A percentile compares a stretch with the other conserved stretches of the same genome.
Evolutionary conservation across 1,139 yeast species (phyloP).

Genomic region (Trichomonascaceae sp.): DNA sequence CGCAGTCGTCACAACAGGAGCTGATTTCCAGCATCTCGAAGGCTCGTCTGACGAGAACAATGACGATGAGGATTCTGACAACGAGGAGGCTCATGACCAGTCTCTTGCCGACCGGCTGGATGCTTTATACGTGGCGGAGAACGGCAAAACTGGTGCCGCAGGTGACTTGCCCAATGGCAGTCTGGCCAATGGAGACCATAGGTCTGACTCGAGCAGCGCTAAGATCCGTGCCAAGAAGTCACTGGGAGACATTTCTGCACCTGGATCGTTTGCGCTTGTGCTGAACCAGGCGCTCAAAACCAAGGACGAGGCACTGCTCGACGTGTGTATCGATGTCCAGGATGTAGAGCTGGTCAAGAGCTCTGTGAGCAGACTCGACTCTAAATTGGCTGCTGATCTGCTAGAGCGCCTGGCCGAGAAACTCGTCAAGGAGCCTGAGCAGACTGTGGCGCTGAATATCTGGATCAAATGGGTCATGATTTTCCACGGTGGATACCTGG

Average conservation of each 20-base stretch:
- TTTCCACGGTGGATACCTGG: conserved; percentile 74
- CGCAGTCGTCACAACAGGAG: conserved; percentile 34
- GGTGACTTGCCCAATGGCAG: conserved; percentile 3
- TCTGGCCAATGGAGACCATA: conserved; percentile 7
- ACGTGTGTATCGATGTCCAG: conserved; percentile 56
- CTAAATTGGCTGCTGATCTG: conserved; percentile 58
- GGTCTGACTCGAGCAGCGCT: background rate
- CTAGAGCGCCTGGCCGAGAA: conserved; percentile 78
- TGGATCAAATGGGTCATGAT: conserved; percentile 95
- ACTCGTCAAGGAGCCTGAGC: conserved; percentile 51
- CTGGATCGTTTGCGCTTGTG: conserved; percentile 24
- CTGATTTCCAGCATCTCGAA: conserved; percentile 37
- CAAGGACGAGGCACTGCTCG: conserved; percentile 33
- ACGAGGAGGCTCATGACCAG: conserved; percentile 22
- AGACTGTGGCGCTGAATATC: conserved; percentile 62
- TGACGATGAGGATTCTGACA: conserved; percentile 21
- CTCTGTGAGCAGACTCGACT: conserved; percentile 57
- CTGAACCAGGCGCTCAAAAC: conserved; percentile 30
- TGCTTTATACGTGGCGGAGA: conserved; percentile 25
- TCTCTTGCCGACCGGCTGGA: conserved; percentile 31
- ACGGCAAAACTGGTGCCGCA: conserved; percentile 10
- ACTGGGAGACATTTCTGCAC: conserved; percentile 11
- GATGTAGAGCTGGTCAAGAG: conserved; percentile 64
- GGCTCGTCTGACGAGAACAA: conserved; percentile 4
- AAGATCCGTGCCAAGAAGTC: background rate